Conservation (phyloP, 2,329 filamentous ascomycete species). For the Epichloe glyceriae region DNA sequence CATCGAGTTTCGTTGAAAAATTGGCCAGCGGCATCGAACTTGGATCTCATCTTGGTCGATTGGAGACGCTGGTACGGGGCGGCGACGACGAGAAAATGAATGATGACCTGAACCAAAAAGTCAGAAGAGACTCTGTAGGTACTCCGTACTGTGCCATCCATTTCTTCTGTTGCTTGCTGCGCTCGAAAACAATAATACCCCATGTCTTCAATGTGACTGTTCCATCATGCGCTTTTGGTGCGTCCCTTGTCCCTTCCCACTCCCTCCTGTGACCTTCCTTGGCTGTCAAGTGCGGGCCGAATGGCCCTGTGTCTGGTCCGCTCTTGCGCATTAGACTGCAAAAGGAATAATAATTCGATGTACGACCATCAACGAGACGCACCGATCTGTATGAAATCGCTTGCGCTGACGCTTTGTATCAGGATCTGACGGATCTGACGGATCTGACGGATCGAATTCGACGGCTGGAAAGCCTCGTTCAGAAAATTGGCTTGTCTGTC, state of each 20-base stretch:
- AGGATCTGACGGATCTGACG: conserved; percentile 6
- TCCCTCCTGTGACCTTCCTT: neutral
- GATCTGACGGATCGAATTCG: conserved; percentile 6
- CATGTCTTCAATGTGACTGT: neutral
- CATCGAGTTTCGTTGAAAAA: neutral
- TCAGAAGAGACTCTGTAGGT: neutral
- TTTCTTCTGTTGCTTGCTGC: neutral
- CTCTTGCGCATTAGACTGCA: neutral
- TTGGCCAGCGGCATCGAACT: neutral
- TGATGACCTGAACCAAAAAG: neutral
- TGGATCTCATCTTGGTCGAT: neutral
- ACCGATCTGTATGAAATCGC: neutral
- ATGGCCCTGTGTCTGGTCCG: neutral
- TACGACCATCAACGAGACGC: neutral
- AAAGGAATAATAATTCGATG: neutral
- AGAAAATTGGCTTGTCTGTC: neutral
- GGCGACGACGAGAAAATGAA: neutral
- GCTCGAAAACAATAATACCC: neutral
- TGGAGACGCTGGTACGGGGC: neutral
- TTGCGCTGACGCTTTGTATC: neutral
- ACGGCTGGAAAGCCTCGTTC: conserved; percentile 5
- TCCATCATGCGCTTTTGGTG: neutral
- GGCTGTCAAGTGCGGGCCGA: neutral
- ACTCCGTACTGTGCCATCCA: neutral
- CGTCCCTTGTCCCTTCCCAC: neutral